A percentile compares a stretch with the other conserved stretches of the same genome.
Conservation (phyloP, 2,329 filamentous ascomycete species). For the Periconia digitata region DNA sequence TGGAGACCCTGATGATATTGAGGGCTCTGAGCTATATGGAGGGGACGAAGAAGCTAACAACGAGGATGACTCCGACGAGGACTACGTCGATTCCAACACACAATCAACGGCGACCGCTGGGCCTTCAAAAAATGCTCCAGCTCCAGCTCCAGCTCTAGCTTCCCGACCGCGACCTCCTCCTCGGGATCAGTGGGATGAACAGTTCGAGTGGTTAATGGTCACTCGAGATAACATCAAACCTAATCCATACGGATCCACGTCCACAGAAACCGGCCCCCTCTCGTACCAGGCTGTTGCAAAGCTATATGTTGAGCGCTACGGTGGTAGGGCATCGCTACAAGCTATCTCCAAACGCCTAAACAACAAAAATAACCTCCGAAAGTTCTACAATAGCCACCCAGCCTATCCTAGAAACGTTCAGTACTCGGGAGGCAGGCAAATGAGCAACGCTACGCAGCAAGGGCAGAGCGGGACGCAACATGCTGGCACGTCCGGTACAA, state of each 20-base stretch:
- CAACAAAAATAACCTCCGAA: constrained; percentile 5
- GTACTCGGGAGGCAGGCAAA: no score
- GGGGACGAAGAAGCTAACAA: no score
- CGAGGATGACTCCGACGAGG: neutral
- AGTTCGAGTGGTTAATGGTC: constrained; percentile 15
- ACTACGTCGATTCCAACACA: neutral
- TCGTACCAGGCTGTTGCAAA: constrained; percentile 9
- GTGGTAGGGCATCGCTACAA: neutral
- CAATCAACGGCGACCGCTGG: neutral
- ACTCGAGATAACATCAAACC: constrained; percentile 15
- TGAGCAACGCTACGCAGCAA: no score
- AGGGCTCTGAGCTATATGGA: no score
- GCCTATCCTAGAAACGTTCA: neutral
- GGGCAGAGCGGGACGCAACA: no score
- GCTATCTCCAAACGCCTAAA: constrained; percentile 17
- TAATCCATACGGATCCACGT: constrained; percentile 8
- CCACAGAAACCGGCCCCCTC: constrained; percentile 9
- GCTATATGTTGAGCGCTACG: constrained; percentile 11
- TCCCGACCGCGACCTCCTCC: neutral
- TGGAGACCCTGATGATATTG: no score
- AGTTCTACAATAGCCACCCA: neutral
- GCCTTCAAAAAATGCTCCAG: neutral
- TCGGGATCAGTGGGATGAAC: constrained; percentile 3
- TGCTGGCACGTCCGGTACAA: no score
- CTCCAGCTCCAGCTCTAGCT: neutral